phyloP scores from a whole-genome alignment of 768 basidiomycete genomes.

The Heimioporus sp. region DNA sequence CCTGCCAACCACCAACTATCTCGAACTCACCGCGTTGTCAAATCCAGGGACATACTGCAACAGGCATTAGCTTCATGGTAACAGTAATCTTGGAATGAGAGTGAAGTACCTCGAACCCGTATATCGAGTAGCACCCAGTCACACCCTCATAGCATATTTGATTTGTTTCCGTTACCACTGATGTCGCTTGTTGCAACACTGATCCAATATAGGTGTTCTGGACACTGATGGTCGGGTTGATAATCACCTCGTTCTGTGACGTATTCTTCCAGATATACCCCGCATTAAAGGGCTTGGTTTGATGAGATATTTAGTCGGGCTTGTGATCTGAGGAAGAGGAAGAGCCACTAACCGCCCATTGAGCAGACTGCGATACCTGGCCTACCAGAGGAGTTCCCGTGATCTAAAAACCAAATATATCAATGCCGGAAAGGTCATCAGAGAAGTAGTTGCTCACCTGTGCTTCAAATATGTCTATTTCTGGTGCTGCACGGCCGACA shows the following conservation, averaged over 20 bases:
- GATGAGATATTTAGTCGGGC: background rate
- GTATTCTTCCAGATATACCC: conserved; percentile 69
- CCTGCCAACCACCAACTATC: background rate
- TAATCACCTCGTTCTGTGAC: conserved; percentile 55
- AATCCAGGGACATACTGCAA: conserved; percentile 50
- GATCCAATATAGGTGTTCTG: conserved; percentile 71
- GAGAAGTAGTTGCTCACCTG: conserved; percentile 36
- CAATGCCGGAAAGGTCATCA: conserved; percentile 7
- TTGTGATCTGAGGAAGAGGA: background rate
- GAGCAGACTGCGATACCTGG: conserved; percentile 80
- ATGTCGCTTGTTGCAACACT: conserved; percentile 75
- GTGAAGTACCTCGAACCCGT: conserved; percentile 71
- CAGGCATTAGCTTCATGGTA: background rate
- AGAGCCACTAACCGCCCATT: conserved; percentile 64
- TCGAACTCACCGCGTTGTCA: conserved; percentile 53
- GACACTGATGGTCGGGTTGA: conserved; percentile 49
- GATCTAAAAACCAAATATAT: conserved; percentile 39
- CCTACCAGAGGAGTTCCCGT: conserved; percentile 43
- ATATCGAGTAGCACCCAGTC: conserved; percentile 62
- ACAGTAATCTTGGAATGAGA: background rate
- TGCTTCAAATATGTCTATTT: conserved; percentile 91
- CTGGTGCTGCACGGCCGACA: conserved; percentile 81
- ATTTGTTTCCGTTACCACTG: conserved; percentile 66
- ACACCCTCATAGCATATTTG: conserved; percentile 65
- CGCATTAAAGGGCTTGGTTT: conserved; percentile 66